Percentiles rank a stretch among this genome's conserved stretches.
These are phyloP conservation scores for Fusarium succisae DNA, from an alignment of 2,329 filamentous ascomycete genomes.

Conservation along the genomic window DNA sequence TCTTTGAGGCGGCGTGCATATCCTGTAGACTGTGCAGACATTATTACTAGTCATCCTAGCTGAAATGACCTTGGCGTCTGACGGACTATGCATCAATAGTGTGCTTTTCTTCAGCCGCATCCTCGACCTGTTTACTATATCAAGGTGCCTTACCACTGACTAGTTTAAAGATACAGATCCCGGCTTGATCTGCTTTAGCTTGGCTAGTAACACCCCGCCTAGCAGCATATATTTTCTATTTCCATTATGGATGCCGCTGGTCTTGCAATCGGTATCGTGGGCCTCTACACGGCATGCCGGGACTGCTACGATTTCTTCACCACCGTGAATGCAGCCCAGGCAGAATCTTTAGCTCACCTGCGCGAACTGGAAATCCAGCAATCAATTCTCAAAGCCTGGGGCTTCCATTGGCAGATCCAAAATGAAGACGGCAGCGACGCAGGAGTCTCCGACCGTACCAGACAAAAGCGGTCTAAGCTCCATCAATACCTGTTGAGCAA, in stretches of 20 bases:
- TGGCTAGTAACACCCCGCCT: rapidly evolving
- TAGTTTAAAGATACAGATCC: too few species aligned
- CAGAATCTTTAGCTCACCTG: not conserved
- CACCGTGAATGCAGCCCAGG: not conserved
- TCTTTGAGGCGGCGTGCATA: not conserved
- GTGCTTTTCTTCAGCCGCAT: not conserved
- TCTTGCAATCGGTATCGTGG: not conserved
- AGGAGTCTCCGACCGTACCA: not conserved
- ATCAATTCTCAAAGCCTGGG: not conserved
- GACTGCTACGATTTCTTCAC: not conserved
- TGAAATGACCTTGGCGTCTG: rapidly evolving
- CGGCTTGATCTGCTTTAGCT: not conserved
- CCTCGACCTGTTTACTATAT: not conserved
- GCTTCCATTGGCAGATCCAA: not conserved
- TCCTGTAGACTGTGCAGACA: not conserved
- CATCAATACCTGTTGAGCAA: not conserved
- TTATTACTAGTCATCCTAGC: not conserved
- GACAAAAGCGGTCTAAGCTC: not conserved
- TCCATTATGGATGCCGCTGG: not conserved
- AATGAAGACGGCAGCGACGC: not conserved
- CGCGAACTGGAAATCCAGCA: not conserved
- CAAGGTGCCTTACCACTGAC: not conserved
- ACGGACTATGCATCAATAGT: not conserved
- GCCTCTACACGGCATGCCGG: not conserved
- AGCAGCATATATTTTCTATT: rapidly evolving